phyloP scores from a whole-genome alignment of 371 early-diverging fungal species.

The Mortierella sp. region DNA sequence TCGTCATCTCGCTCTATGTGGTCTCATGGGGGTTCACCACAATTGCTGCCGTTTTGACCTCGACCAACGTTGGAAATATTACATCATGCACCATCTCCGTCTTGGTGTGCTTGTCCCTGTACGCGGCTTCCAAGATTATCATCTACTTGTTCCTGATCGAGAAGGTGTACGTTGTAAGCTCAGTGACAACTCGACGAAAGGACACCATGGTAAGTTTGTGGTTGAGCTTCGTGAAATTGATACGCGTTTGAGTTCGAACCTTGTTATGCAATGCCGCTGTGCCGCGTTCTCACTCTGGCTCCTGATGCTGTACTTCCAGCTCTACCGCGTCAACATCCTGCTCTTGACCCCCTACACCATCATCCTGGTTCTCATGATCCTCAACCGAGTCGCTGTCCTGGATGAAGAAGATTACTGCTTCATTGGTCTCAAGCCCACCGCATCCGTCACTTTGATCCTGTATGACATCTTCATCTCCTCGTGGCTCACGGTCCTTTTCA shows the following conservation, averaged over 20 bases:
- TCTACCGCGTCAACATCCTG: conserved; percentile 58
- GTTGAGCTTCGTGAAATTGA: too few relatives aligned
- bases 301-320: not conserved
- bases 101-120: conserved; percentile 38
- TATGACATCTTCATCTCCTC: conserved; percentile 42
- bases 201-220: conserved; percentile 27
- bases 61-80: conserved; percentile 37
- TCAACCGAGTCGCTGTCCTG: conserved; percentile 51
- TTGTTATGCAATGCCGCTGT: too few relatives aligned
- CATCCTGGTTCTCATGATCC: conserved; percentile 56
- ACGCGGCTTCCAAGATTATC: conserved; percentile 48
- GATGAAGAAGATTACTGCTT: conserved; percentile 56
- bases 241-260: too few relatives aligned
- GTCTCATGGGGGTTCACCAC: conserved; percentile 43
- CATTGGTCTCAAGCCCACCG: conserved; percentile 59
- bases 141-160: conserved; percentile 50
- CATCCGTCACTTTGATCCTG: conserved; percentile 56
- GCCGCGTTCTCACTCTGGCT: not conserved
- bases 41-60: conserved; percentile 30
- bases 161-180: conserved; percentile 45
- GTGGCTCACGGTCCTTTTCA: conserved; percentile 41
- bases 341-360: conserved; percentile 58
- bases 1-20: conserved; percentile 42
- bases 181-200: conserved; percentile 29
- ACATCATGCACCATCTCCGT: conserved; percentile 47